phyloP scores from a whole-genome alignment of 257 asterid genomes.

The Lycium barbarum region DNA sequence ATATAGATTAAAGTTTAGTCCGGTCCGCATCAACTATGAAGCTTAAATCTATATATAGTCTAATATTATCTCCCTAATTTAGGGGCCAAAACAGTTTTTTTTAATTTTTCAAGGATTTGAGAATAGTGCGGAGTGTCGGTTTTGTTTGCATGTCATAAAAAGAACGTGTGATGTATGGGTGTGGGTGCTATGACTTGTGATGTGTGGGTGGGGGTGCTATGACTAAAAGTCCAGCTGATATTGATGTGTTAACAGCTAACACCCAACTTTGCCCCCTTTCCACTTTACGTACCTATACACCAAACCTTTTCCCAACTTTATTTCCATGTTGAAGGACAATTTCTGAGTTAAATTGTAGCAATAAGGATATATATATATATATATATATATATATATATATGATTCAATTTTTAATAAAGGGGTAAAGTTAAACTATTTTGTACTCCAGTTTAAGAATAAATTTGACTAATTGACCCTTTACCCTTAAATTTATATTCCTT shows the following conservation, averaged over 20 bases:
- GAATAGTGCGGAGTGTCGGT: conserved; percentile 30
- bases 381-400: no score
- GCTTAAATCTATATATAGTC: neutral
- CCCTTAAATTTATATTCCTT: neutral
- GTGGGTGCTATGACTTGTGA: neutral
- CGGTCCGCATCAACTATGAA: neutral
- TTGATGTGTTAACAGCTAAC: conserved; percentile 34
- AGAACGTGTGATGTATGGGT: conserved; percentile 2
- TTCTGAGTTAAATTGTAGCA: neutral
- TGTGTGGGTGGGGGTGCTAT: neutral
- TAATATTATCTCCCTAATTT: neutral
- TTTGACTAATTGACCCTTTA: neutral
- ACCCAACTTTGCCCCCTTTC: conserved; percentile 30
- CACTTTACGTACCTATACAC: conserved; percentile 30
- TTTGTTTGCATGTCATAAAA: neutral
- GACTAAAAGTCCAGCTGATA: conserved; percentile 27
- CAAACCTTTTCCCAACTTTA: conserved; percentile 28
- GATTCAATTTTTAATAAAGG: neutral
- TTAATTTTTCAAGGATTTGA: neutral
- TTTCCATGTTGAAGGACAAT: neutral
- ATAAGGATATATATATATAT: neutral
- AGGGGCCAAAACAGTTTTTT: neutral
- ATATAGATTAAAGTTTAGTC: no score
- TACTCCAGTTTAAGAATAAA: neutral
- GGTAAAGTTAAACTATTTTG: neutral